Evolutionary conservation across 2,329 filamentous ascomycete genomes (phyloP), one percentile per base, ranked within the genome.

Genomic region (Aspergillus udagawae): DNA sequence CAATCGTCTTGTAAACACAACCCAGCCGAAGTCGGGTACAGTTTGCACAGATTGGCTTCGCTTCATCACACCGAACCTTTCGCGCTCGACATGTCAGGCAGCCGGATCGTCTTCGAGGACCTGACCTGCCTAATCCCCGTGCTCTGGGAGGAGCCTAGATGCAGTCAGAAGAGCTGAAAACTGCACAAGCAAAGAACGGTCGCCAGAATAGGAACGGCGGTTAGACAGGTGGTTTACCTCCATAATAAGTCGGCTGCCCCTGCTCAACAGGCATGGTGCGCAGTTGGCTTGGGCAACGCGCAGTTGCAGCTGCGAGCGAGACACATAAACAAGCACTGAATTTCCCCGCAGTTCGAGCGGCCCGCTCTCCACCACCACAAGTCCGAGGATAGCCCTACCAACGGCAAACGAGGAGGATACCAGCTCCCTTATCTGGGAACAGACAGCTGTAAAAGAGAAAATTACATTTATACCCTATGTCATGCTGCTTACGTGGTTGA

Each of bases 51-150:
- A 61, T 63, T 6, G 72, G 71, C 53, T 73, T 73, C 8, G 61
- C 42, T 55, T 74, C 70, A 55, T 73, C 70, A 57, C 71, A 73
- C 51, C 70, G 70, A 27, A 73, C 71, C 57, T 73, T 73, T 51
- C 71, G 70, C 28, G 69, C 64, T 49, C 71, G 63, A 57, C 71
- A 73, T 51, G 71, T 73, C 52, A 73, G 54, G 53, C 71, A 73
- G 25, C 71, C 71, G 10, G 70, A 72, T 50, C 69, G 64, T 48
- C 70, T 64, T 47, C 71, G 71, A 32, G 71, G 71, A 35, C 71
- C 71, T 45, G 71, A 73, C 42, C 71, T 66, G 50, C 71, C 71
- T 52, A 65, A 59, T 55, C 71, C 70, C 56, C 66, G 70, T 55
- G 70, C 68, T 65, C 61, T 64, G 55, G 66, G 67, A 54, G 66